These are phyloP conservation scores for Boletus subcaerulescens DNA, from an alignment of 768 basidiomycete genomes.

Conservation along the genomic window DNA sequence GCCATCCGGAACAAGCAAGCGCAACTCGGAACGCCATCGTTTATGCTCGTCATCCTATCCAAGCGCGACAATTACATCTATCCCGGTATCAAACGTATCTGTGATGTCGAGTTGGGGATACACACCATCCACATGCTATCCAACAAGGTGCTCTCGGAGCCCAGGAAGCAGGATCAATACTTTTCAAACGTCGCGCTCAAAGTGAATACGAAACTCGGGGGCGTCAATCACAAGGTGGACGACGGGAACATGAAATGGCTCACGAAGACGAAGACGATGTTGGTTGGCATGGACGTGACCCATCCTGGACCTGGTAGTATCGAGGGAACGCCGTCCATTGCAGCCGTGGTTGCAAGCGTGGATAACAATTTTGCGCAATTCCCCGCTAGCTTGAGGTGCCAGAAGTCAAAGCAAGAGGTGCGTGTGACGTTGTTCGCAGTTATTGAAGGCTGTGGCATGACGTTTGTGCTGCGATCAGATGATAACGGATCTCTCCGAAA, in stretches of 20 bases:
- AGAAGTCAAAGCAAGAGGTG: conserved; percentile 39
- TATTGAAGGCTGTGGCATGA: not conserved
- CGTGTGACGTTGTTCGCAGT: not conserved
- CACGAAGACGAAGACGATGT: conserved; percentile 65
- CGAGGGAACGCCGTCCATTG: conserved; percentile 76
- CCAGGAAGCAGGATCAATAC: conserved; percentile 70
- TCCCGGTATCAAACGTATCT: conserved; percentile 75
- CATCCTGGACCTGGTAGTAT: conserved; percentile 69
- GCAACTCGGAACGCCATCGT: conserved; percentile 44
- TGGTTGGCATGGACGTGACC: conserved; percentile 84
- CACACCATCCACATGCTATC: conserved; percentile 74
- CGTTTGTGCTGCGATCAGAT: conserved; percentile 45
- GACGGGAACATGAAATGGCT: conserved; percentile 59
- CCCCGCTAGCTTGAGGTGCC: conserved; percentile 70
- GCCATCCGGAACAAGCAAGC: conserved; percentile 34
- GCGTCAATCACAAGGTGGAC: conserved; percentile 75
- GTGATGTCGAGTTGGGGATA: conserved; percentile 71
- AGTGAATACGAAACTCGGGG: conserved; percentile 80
- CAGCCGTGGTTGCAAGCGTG: conserved; percentile 76
- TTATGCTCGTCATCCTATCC: conserved; percentile 70
- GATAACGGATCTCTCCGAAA: conserved; percentile 58
- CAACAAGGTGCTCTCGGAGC: conserved; percentile 53
- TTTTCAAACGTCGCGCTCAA: conserved; percentile 81
- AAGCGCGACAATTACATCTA: conserved; percentile 72
- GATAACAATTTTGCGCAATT: conserved; percentile 72